Evolutionary conservation across 306 rosid genomes (phyloP).

Genomic region (Gleditsia sinensis): DNA sequence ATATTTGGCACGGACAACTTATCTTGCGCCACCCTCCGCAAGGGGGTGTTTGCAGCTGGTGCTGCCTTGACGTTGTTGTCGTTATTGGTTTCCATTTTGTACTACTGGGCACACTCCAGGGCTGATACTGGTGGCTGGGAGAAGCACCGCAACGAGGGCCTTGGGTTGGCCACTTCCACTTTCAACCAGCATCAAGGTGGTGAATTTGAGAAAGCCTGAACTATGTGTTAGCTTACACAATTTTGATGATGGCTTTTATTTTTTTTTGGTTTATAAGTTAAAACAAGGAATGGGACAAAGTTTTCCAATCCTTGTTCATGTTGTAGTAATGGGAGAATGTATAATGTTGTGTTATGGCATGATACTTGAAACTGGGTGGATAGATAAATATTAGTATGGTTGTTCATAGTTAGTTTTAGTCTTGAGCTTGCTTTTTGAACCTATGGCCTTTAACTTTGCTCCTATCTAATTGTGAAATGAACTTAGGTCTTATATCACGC

Average conservation of each 20-base stretch:
- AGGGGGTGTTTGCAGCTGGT: constrained; percentile 95
- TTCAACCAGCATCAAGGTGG: constrained; percentile 46
- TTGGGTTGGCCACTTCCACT: constrained; percentile 56
- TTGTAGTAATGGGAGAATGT: constrained; percentile 21
- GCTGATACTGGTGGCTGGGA: constrained; percentile 97
- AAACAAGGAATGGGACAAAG: constrained; percentile 25
- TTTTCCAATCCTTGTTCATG: constrained; percentile 25
- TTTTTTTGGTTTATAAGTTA: constrained; percentile 9
- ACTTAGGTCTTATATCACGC: too few relatives aligned
- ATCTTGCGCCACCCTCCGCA: constrained; percentile 87
- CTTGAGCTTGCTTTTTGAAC: not conserved
- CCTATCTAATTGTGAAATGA: too few relatives aligned
- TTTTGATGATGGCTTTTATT: constrained; percentile 48
- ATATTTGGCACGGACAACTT: constrained; percentile 33
- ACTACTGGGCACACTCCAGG: constrained; percentile 83
- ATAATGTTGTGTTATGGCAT: constrained; percentile 22
- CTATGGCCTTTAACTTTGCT: not conserved
- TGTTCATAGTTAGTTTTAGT: constrained; percentile 17
- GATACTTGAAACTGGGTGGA: constrained; percentile 24
- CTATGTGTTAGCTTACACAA: constrained; percentile 30
- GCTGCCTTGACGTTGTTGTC: constrained; percentile 87
- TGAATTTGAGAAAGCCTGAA: constrained; percentile 60
- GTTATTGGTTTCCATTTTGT: constrained; percentile 60
- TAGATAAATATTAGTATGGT: constrained; percentile 26
- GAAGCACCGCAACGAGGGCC: constrained; percentile 80